Base-by-base conservation (phyloP, 1,284 basidiomycete genomes). In the Cutaneotrichosporon cutaneum region DNA sequence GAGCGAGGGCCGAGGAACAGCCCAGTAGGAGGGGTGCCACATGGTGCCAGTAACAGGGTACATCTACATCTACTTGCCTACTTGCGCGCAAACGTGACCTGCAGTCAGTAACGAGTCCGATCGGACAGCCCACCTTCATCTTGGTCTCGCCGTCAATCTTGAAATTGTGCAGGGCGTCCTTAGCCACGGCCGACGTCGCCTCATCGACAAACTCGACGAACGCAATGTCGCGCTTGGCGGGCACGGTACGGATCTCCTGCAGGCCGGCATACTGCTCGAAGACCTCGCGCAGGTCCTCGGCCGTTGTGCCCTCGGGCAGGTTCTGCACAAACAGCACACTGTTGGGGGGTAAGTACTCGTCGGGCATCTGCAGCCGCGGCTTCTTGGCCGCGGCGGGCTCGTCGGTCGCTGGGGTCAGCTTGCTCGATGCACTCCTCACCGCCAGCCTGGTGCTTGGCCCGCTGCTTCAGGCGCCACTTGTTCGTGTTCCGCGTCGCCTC, bases 281-380 rank as follows among this genome's bases (percentile, higher is more conserved):
- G 36, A 96, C 83, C 1, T 87, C 86, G 77, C 88, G 86, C 68
- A 97, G 87, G 72, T 92, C 89, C 59, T 94, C 92, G 75, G 94
- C 92, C 58, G 88, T 92, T 69, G 81, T 89, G 72, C 93, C 91
- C 57, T 82, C 81, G n/a, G 93, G 93, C 32, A 96, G 83, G 77
- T 96, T 96, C 82, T 99, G 95, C 68, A 99, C 79, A 85, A 99
- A 99, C 60, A 99, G 85, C 81, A 98, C 95, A 79, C 94, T 94
- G 89, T 99, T 99, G 33, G 95, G 95, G 4, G 96, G 96, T 9
- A 99, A 85, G 80, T 99, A 99, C 80, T 99, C 95, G 88, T 99
- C 95, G 33, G 96, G 94, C 90, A 96, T 94, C 76, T 93, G 90
- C 67, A 98, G 88, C 68, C 88, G 86, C 35, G 89, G 72, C 61